These are phyloP conservation scores for Ochetophila trinervis DNA, from an alignment of 306 rosid species.

Conservation along the genomic window DNA sequence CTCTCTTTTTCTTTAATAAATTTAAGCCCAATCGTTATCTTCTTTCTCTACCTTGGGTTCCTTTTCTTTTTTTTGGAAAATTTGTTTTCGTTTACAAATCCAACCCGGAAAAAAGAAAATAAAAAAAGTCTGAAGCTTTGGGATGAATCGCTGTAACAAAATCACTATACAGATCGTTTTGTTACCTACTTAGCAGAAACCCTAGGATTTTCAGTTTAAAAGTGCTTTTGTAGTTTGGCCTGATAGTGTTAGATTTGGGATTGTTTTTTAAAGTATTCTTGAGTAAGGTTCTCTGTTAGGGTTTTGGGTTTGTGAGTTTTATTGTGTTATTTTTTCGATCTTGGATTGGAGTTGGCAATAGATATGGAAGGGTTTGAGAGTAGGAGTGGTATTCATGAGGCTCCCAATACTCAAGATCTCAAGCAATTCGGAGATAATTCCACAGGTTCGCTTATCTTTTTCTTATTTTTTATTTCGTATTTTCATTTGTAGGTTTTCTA, in stretches of 20 bases:
- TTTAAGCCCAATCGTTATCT: conserved; percentile 21
- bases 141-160: conserved; percentile 25
- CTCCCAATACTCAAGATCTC: conserved; percentile 55
- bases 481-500: not conserved
- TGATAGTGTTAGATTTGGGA: conserved; percentile 10
- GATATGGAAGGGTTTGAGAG: conserved; percentile 74
- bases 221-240: conserved; percentile 25
- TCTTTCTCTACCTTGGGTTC: conserved; percentile 63
- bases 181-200: conserved; percentile 29
- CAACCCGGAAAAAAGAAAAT: conserved; percentile 22
- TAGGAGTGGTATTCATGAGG: conserved; percentile 56
- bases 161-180: conserved; percentile 44
- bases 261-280: conserved; percentile 12
- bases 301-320: conserved; percentile 22
- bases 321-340: conserved; percentile 19
- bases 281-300: conserved; percentile 17
- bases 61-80: conserved; percentile 13
- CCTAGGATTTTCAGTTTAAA: conserved; percentile 24
- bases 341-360: conserved; percentile 19
- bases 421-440: conserved; percentile 53
- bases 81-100: conserved; percentile 23
- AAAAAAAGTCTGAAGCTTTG: conserved; percentile 2
- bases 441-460: conserved; percentile 48
- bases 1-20: conserved; percentile 13
- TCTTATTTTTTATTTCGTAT: not conserved